Evolutionary conservation across 495 filamentous ascomycete species (phyloP), one percentile per base, ranked within the genome.

Genomic region (Talaromyces liani): DNA sequence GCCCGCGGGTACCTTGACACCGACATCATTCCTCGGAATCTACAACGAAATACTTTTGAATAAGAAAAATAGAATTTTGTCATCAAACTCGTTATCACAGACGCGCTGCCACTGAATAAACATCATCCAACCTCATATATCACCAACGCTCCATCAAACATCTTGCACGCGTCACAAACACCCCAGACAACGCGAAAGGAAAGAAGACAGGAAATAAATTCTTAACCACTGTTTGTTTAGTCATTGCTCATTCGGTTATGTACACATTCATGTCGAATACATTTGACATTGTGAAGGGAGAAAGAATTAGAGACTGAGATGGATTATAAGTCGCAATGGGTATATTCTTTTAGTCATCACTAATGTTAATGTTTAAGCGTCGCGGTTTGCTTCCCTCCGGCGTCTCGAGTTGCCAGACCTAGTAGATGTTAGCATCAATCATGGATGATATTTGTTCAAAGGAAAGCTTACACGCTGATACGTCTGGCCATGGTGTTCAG

Each of bases 391-490:
- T 64, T 64, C 63, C 34, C 63, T 64, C 12, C 75, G 75, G 59
- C 64, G 69, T 68, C 70, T 76, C 49, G 74, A 66, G 27, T 75
- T 76, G 29, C 72, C 72, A 58, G 77, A 78, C 78, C 78, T 80
- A 57, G 57, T 55, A 41, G 1, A 29, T 6, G 20, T 57, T 47
- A 63, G 62, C 7, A 47, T 36, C 6, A 7, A 5, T 10, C 0
- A 45, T 12, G 10, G 4, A 3, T 12, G 10, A 58, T 16, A 49
- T 16, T 31, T 31, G 27, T 31, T 31, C 29, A 27, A 20, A 24
- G 7, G 25, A 45, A 16, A 39, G 78, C 93, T 91, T 81, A 97
- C 94, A 94, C 96, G 89, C 93, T 97, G 69, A 98, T 88, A 70
- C 93, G 83, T 72, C 94, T 83, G 20, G 93, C 93, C 33, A 98